Evolutionary conservation across 495 filamentous ascomycete genomes (phyloP).

Genomic region (Daldinia loculata): DNA sequence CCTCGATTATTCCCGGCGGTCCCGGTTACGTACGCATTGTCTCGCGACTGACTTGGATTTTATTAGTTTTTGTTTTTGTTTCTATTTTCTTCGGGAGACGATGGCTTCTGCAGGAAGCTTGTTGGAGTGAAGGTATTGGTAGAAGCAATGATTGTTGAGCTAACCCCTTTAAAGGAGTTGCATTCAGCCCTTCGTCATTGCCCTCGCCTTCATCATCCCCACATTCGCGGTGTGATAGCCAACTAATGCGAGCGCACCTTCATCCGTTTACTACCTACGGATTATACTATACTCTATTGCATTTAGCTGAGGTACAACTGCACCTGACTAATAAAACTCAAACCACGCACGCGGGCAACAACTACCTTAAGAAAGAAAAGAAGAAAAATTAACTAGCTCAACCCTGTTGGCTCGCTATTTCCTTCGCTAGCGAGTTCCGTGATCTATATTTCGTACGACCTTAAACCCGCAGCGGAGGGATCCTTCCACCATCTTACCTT

Average conservation of each 20-base stretch:
- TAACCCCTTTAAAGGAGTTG: conserved; percentile 4
- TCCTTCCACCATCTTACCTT: neutral
- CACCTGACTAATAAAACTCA: conserved; percentile 25
- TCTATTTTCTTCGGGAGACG: neutral
- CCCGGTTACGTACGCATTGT: conserved; percentile 25
- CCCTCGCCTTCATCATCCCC: neutral
- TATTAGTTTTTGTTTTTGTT: neutral
- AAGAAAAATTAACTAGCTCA: neutral
- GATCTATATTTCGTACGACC: conserved; percentile 24
- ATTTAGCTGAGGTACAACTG: conserved; percentile 16
- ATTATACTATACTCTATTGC: neutral
- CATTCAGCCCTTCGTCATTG: conserved; percentile 6
- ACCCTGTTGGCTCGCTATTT: conserved; percentile 14
- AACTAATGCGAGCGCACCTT: conserved; percentile 24
- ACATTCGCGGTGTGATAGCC: conserved; percentile 19
- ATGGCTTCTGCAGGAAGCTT: conserved; percentile 27
- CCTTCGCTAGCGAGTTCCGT: conserved; percentile 8
- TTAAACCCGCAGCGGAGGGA: conserved; percentile 13
- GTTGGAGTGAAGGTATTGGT: neutral
- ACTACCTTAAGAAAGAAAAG: conserved; percentile 3
- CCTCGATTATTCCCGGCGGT: conserved; percentile 31
- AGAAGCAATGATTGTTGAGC: conserved; percentile 31
- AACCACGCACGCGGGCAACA: neutral
- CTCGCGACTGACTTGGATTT: conserved; percentile 19
- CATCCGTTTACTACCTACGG: neutral